phyloP scores from a whole-genome alignment of 441 rosid genomes.

The Gossypium davidsonii region DNA sequence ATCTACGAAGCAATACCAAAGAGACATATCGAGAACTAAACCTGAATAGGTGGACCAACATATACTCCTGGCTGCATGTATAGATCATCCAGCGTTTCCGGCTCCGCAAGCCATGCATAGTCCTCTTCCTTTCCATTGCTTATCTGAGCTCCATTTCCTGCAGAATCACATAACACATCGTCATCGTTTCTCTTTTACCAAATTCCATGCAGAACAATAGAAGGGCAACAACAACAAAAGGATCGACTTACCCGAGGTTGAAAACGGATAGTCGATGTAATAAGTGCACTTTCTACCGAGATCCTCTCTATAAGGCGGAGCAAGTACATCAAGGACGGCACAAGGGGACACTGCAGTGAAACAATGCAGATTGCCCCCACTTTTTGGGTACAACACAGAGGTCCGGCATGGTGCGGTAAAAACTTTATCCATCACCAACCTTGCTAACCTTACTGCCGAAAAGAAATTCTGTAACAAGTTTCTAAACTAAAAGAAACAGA shows the following conservation, averaged over 20 bases:
- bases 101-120: constrained; percentile 80
- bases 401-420: constrained; percentile 58
- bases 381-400: constrained; percentile 68
- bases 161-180: constrained; percentile 12
- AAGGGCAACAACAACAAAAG: background rate
- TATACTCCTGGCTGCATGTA: constrained; percentile 61
- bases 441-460: constrained; percentile 69
- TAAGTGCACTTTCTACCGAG: constrained; percentile 74
- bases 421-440: constrained; percentile 53
- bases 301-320: constrained; percentile 78
- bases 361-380: constrained; percentile 84
- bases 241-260: constrained; percentile 41
- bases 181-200: no score
- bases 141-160: constrained; percentile 36
- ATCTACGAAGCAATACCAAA: background rate
- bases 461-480: constrained; percentile 4
- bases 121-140: constrained; percentile 50
- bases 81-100: constrained; percentile 55
- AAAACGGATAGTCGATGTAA: constrained; percentile 68
- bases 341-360: constrained; percentile 90
- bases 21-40: constrained; percentile 20
- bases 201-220: background rate
- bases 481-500: background rate
- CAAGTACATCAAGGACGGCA: constrained; percentile 78
- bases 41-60: constrained; percentile 46